Conservation (phyloP, 805 yeast species). For the Candida succiphila region DNA sequence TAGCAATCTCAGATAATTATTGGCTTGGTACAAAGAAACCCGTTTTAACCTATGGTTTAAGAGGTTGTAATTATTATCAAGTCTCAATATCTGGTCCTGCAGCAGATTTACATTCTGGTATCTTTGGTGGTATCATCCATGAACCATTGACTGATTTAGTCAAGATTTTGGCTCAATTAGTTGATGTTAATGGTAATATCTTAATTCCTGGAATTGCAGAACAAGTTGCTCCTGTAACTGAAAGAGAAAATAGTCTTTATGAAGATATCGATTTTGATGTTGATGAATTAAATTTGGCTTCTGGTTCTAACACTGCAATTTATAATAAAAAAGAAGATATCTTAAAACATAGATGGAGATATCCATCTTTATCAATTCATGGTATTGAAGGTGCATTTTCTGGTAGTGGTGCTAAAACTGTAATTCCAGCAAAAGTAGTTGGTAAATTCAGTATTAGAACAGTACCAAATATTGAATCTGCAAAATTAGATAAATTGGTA, state of each 20-base stretch:
- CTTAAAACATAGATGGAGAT: slow-evolving; percentile 98
- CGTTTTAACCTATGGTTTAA: slow-evolving; percentile 91
- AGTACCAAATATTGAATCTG: slow-evolving; percentile 85
- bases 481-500: slow-evolving; percentile 70
- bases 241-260: slow-evolving; percentile 67
- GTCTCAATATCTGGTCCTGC: slow-evolving; percentile 79
- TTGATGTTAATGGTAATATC: slow-evolving; percentile 74
- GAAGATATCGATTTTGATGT: slow-evolving; percentile 80
- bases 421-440: slow-evolving; percentile 85
- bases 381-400: slow-evolving; percentile 98
- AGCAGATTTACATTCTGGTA: slow-evolving; percentile 95
- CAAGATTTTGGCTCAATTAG: slow-evolving; percentile 67
- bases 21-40: slow-evolving; percentile 98
- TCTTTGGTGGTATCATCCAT: slow-evolving; percentile 94
- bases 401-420: slow-evolving; percentile 95
- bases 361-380: slow-evolving; percentile 90
- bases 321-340: slow-evolving; percentile 73
- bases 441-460: slow-evolving; percentile 98
- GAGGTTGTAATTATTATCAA: slow-evolving; percentile 95
- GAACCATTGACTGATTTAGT: slow-evolving; percentile 96
- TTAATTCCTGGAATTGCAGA: slow-evolving; percentile 81
- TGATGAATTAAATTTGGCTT: slow-evolving; percentile 76
- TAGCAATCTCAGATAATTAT: slow-evolving; percentile 93
- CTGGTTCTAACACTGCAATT: slow-evolving; percentile 80
- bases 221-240: slow-evolving; percentile 91